These are phyloP conservation scores for Cadophora sp. DNA, from an alignment of 2,329 filamentous ascomycete genomes.

Conservation along the genomic window DNA sequence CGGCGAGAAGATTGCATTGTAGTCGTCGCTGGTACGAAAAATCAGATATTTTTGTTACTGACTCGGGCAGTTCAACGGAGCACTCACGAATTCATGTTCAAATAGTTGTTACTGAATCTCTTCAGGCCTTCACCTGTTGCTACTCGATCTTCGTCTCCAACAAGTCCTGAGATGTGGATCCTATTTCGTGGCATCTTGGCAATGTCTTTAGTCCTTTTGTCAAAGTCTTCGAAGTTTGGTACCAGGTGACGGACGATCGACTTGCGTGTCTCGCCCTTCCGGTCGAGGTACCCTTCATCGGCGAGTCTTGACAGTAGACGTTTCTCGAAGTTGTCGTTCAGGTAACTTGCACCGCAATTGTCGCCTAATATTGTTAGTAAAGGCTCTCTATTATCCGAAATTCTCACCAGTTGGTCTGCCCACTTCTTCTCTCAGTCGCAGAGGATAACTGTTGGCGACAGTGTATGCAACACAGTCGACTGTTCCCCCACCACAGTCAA, in stretches of 20 bases:
- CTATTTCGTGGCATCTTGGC: conserved; percentile 2
- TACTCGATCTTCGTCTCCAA: conserved; percentile 20
- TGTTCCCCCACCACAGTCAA: conserved; percentile 43
- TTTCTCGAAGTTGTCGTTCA: conserved; percentile 30
- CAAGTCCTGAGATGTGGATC: conserved; percentile 27
- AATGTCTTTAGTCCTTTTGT: conserved; percentile 26
- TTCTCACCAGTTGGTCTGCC: conserved; percentile 31
- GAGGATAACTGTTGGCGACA: conserved; percentile 37
- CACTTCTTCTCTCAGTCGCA: conserved; percentile 38
- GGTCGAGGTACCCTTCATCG: conserved; percentile 26
- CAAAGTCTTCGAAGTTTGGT: conserved; percentile 27
- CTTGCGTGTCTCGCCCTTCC: conserved; percentile 23
- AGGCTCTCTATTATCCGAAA: no score
- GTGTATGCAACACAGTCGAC: conserved; percentile 43
- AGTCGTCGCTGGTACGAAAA: conserved; percentile 27
- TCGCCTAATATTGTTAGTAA: conserved; percentile 18
- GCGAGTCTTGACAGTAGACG: conserved; percentile 20
- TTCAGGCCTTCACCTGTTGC: conserved; percentile 20
- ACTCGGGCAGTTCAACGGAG: not conserved
- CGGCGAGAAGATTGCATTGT: conserved; percentile 30
- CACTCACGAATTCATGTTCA: conserved; percentile 27
- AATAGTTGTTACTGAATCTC: conserved; percentile 24
- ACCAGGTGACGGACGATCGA: conserved; percentile 22
- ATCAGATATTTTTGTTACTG: not conserved
- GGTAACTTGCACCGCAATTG: conserved; percentile 31